Evolutionary conservation across 305 asterid genomes (phyloP).

Genomic region (Rubia balearica): DNA sequence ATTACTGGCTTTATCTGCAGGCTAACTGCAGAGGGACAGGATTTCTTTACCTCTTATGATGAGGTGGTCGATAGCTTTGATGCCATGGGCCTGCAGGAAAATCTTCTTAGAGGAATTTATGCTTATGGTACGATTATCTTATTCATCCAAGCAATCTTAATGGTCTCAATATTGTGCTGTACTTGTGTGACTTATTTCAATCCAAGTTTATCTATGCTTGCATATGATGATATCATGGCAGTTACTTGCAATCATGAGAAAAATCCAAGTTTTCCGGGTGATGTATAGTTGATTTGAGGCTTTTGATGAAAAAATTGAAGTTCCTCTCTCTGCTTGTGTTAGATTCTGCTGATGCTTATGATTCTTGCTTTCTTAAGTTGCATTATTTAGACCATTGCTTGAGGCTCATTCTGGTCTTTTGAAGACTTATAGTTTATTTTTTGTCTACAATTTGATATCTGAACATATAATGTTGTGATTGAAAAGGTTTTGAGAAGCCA

Average conservation of each 20-base stretch:
- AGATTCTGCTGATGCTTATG: background rate
- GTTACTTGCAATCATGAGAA: no score
- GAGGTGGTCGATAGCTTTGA: slow-evolving; percentile 81
- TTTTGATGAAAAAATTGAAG: no score
- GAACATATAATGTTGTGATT: background rate
- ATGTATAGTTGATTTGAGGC: no score
- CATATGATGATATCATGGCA: background rate
- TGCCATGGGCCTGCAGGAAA: slow-evolving; percentile 81
- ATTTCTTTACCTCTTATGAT: slow-evolving; percentile 77
- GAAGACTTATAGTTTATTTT: background rate
- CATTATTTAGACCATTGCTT: background rate
- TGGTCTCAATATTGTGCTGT: background rate
- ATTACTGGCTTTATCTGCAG: slow-evolving; percentile 27
- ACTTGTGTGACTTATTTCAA: no score
- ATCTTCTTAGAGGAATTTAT: slow-evolving; percentile 83
- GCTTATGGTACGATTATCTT: slow-evolving; percentile 54
- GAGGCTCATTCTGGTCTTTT: background rate
- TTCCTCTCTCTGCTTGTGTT: no score
- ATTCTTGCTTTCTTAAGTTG: background rate
- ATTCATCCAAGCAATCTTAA: background rate
- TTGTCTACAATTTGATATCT: background rate
- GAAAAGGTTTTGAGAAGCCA: slow-evolving; percentile 88
- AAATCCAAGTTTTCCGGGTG: no score
- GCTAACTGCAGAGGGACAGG: slow-evolving; percentile 56
- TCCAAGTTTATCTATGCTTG: background rate